Percentiles rank a stretch among this genome's conserved stretches.
phyloP scores from a whole-genome alignment of 768 basidiomycete genomes.

The Trichaptum fuscoviolaceum region DNA sequence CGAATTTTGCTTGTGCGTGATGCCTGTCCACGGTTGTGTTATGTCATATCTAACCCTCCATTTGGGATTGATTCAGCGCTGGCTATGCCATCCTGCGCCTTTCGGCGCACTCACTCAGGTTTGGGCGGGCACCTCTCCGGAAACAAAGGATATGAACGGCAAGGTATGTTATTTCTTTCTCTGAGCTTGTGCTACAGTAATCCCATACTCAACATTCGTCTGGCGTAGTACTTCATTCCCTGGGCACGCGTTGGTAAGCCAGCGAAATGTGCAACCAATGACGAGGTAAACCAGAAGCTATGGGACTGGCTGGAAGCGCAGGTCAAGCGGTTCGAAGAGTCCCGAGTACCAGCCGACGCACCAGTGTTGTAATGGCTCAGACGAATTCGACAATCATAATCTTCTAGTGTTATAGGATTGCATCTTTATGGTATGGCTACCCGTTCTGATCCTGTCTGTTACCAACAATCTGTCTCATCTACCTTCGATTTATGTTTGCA shows the following conservation, averaged over 20 bases:
- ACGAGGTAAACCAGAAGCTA: constrained; percentile 20
- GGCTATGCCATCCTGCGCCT: constrained; percentile 18
- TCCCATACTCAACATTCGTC: too few relatives aligned
- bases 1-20: constrained; percentile 12
- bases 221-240: constrained; percentile 22
- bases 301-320: constrained; percentile 29
- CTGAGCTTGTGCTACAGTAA: too few relatives aligned
- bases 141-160: constrained; percentile 27
- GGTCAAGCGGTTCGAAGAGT: constrained; percentile 8
- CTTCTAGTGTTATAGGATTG: too few relatives aligned
- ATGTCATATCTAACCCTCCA: too few relatives aligned
- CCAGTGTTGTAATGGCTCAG: too few relatives aligned
- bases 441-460: too few relatives aligned
- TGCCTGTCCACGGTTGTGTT: neutral
- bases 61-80: constrained; percentile 9
- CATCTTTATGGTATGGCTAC: too few relatives aligned
- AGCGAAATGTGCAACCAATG: constrained; percentile 16
- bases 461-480: too few relatives aligned
- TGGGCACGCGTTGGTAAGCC: constrained; percentile 21
- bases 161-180: neutral
- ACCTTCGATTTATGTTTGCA: too few relatives aligned
- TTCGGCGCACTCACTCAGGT: constrained; percentile 35
- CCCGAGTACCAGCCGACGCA: too few relatives aligned
- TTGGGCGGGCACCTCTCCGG: constrained; percentile 31
- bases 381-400: too few relatives aligned